Conservation (phyloP, 139 green algal species). For the Coccomyxa sp. region DNA sequence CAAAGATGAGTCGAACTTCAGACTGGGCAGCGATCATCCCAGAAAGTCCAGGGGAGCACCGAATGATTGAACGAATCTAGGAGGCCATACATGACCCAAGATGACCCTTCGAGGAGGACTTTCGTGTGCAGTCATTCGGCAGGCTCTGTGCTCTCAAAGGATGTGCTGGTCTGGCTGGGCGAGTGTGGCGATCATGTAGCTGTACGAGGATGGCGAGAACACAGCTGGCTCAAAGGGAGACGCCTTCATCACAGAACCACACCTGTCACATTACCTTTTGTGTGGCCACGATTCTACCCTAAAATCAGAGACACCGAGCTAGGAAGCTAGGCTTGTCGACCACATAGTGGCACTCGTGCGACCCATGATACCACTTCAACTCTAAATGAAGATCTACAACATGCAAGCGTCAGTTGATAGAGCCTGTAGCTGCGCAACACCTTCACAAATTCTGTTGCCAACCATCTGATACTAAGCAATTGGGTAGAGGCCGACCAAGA, state of each 20-base stretch:
- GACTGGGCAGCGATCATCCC: background rate
- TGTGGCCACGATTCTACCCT: background rate
- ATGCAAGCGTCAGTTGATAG: background rate
- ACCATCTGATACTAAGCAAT: background rate
- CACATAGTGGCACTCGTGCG: background rate
- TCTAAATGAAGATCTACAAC: background rate
- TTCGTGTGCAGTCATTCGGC: too few species aligned
- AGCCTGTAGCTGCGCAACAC: background rate
- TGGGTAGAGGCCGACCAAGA: background rate
- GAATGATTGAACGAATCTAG: too few species aligned
- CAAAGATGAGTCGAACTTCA: background rate
- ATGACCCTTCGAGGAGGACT: too few species aligned
- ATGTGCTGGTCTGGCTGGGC: too few species aligned
- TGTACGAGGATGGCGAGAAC: background rate
- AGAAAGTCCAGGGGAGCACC: too few species aligned
- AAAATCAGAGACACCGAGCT: background rate
- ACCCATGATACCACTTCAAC: background rate
- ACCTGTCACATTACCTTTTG: background rate
- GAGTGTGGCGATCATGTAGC: too few species aligned
- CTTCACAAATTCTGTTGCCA: background rate
- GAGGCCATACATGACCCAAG: too few species aligned
- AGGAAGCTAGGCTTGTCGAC: background rate
- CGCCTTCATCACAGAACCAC: constrained; percentile 2
- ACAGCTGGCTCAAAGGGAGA: background rate
- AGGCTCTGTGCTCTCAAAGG: too few species aligned